A percentile compares a stretch with the other conserved stretches of the same genome.
Evolutionary conservation across 2,329 filamentous ascomycete species (phyloP).

Genomic region (Pseudogymnoascus sp.): DNA sequence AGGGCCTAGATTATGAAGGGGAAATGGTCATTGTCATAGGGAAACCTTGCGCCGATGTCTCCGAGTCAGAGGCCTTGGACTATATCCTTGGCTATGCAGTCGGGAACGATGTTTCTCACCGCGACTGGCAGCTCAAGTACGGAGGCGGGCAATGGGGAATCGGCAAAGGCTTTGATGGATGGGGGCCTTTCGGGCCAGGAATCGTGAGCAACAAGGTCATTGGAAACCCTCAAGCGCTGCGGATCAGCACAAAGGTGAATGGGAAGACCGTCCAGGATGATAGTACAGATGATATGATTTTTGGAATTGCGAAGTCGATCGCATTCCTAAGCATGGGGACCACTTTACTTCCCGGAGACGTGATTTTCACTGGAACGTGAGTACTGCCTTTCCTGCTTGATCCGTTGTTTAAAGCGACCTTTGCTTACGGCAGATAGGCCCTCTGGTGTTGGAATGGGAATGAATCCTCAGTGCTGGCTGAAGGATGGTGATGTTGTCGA

Average conservation of each 20-base stretch:
- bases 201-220: conserved; percentile 55
- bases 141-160: conserved; percentile 65
- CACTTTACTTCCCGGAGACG: conserved; percentile 55
- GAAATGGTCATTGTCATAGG: conserved; percentile 71
- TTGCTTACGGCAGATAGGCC: conserved; percentile 37
- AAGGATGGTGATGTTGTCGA: conserved; percentile 65
- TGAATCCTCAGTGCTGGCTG: conserved; percentile 59
- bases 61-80: conserved; percentile 58
- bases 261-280: conserved; percentile 50
- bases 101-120: conserved; percentile 74
- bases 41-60: conserved; percentile 56
- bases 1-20: conserved; percentile 72
- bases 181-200: conserved; percentile 66
- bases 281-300: conserved; percentile 56
- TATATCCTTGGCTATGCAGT: conserved; percentile 69
- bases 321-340: conserved; percentile 54
- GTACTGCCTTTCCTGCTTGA: conserved; percentile 23
- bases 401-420: neutral
- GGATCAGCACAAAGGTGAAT: conserved; percentile 53
- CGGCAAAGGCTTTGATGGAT: conserved; percentile 69
- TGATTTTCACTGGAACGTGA: conserved; percentile 61
- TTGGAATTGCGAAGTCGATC: conserved; percentile 52
- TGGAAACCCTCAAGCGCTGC: conserved; percentile 48
- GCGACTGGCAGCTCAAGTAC: conserved; percentile 65
- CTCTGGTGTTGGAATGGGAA: conserved; percentile 64